phyloP scores from a whole-genome alignment of 1,284 basidiomycete genomes.

The Cutaneotrichosporon mucoides region DNA sequence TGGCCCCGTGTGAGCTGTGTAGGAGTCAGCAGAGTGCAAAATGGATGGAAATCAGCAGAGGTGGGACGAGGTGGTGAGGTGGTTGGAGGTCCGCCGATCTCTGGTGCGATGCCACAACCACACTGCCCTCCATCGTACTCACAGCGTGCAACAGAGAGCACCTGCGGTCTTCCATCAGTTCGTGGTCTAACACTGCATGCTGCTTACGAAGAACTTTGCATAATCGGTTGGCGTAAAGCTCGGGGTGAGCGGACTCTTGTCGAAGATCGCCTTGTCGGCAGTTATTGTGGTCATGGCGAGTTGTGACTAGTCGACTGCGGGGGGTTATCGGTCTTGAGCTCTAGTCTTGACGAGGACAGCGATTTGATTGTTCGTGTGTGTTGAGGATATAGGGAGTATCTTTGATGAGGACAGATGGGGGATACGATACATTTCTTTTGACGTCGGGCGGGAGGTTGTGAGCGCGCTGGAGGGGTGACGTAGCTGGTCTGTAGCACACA shows the following conservation, averaged over 20 bases:
- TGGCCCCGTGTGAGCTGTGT: constrained; percentile 63
- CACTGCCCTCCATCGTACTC: constrained; percentile 35
- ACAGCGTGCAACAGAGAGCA: constrained; percentile 66
- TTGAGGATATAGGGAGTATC: no score
- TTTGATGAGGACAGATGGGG: neutral
- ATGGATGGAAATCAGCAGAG: no score
- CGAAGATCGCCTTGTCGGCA: neutral
- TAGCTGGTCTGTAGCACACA: neutral
- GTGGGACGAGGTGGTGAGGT: no score
- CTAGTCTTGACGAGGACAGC: no score
- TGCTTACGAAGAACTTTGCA: constrained; percentile 34
- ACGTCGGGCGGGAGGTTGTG: neutral
- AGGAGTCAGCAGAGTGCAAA: no score
- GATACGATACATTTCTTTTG: neutral
- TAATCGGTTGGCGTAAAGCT: constrained; percentile 63
- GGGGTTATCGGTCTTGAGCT: neutral
- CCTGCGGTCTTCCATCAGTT: constrained; percentile 34
- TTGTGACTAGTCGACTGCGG: neutral
- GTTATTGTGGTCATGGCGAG: neutral
- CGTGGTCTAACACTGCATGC: neutral
- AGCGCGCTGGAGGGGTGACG: neutral
- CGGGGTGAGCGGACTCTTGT: constrained; percentile 48
- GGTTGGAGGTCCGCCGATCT: no score
- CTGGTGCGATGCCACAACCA: neutral
- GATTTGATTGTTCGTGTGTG: no score